Conservation (phyloP, 2,329 filamentous ascomycete species). For the Clonostachys chloroleuca region DNA sequence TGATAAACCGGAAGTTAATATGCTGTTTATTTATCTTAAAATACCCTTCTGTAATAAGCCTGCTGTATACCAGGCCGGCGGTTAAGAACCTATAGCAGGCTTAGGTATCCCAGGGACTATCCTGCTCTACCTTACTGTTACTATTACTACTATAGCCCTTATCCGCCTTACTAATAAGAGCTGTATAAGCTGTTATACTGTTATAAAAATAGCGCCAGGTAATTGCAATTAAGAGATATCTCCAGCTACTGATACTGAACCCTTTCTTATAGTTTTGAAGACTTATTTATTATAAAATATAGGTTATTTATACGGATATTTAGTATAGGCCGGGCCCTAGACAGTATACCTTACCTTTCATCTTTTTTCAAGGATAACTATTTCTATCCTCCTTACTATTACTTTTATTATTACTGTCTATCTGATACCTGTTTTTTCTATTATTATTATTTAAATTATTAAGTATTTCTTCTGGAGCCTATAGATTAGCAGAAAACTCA, state of each 20-base stretch:
- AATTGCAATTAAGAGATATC: slow-evolving; percentile 2
- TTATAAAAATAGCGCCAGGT: slow-evolving; percentile 3
- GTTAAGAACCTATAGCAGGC: slow-evolving; percentile 2
- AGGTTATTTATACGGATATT: not conserved
- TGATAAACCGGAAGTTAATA: slow-evolving; percentile 4
- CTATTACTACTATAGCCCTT: not conserved
- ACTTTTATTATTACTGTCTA: not conserved
- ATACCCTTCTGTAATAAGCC: slow-evolving; percentile 1
- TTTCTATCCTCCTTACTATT: not conserved
- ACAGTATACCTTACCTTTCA: not conserved
- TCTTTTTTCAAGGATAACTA: not conserved
- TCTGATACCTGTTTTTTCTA: not conserved
- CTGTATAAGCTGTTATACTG: not conserved
- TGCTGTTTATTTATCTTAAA: not conserved
- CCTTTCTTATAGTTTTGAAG: not conserved
- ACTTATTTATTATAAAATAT: not conserved
- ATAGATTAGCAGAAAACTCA: not conserved
- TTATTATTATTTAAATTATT: not conserved
- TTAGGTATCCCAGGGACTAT: slow-evolving; percentile 3
- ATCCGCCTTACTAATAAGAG: not conserved
- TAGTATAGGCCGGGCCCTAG: not conserved
- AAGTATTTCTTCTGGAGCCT: not conserved
- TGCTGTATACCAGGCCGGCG: slow-evolving; percentile 5
- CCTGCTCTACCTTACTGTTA: not conserved
- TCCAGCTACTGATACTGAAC: not conserved